Base-by-base conservation (phyloP, 371 early-diverging fungal genomes). In the Saksenaea vasiformis region DNA sequence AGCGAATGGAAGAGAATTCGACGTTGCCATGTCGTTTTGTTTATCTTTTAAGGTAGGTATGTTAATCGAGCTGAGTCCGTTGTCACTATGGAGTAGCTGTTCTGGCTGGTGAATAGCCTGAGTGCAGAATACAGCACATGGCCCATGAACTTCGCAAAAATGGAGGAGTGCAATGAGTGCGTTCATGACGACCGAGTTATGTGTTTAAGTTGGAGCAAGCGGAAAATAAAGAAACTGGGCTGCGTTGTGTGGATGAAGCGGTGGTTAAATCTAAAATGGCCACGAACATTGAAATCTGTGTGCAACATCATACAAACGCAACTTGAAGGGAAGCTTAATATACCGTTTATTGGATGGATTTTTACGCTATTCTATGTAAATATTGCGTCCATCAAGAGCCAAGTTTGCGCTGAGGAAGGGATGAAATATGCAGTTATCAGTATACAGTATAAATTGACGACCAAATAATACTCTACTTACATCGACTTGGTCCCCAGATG, bases 111-210 rank as follows among this genome's bases (percentile, higher is more conserved):
- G 85, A 36, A 78, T 70, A 4, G 79, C 68, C 61, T 87, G 87
- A 7, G 87, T 87, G 62, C 85, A 84, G 61, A 79, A 77, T 22
- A 84, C 79, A 28, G 83, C 78, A 41, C 81, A 78, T 13, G 85
- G 85, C 1, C 87, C 87, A 65, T 87, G 84, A 17, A 76, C 74
- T 57, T 87, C 87, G 62, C 87, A 87, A 66, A 87, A 87, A 61
- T 83, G 83, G 37, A 83, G 64, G 9, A 85, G 68, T 31, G 83
- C 74, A 54, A 83, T 70, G 26, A 83, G 71, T 28, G 80, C 85
- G 71, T 85, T 85, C 85, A 85, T 85, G n/a, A 38, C 54, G 24
- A 11, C 22, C 24, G 51, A 22, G 51, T 22, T 47, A 47, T 47
- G 51, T 11, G n/a, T n/a, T n/a, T n/a, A 39, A 39, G 39, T 39